Evolutionary conservation across 257 asterid species (phyloP).

Genomic region (Solanum piurae): DNA sequence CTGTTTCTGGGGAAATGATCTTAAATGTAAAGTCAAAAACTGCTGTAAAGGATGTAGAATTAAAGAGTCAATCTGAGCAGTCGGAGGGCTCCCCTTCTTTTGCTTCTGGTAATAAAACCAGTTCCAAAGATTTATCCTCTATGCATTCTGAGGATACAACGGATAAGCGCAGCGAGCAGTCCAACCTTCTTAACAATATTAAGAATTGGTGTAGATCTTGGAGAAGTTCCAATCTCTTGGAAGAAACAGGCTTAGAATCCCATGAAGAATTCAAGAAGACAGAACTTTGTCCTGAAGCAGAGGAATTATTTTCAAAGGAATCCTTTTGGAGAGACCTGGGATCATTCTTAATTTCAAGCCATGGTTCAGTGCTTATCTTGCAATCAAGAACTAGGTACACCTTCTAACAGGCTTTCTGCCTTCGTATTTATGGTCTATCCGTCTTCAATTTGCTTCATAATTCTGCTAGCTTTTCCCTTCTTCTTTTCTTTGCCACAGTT

Average conservation of each 20-base stretch:
- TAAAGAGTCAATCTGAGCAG: conserved; percentile 9
- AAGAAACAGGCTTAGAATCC: conserved; percentile 15
- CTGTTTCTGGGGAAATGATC: conserved; percentile 4
- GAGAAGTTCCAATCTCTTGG: conserved; percentile 18
- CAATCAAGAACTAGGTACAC: conserved; percentile 62
- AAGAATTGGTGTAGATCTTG: conserved; percentile 30
- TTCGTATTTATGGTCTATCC: not conserved
- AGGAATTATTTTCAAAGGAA: conserved; percentile 31
- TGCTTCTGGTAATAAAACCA: conserved; percentile 29
- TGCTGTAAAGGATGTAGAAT: conserved; percentile 10
- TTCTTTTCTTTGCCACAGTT: not conserved
- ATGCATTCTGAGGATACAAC: conserved; percentile 6
- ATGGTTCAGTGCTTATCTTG: conserved; percentile 32
- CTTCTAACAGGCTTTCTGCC: not conserved
- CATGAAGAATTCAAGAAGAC: conserved; percentile 9
- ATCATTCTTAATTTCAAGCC: conserved; percentile 34
- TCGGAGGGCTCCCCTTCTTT: conserved; percentile 17
- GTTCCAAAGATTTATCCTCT: conserved; percentile 4
- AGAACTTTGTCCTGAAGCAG: conserved; percentile 11
- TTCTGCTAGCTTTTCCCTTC: not conserved
- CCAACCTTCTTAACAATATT: conserved; percentile 16
- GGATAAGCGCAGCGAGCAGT: conserved; percentile 12
- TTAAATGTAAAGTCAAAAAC: conserved; percentile 11
- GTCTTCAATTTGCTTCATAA: not conserved
- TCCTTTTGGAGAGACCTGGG: conserved; percentile 65